Base-by-base conservation (phyloP, 345 rosid species). In the Gossypium anomalum region DNA sequence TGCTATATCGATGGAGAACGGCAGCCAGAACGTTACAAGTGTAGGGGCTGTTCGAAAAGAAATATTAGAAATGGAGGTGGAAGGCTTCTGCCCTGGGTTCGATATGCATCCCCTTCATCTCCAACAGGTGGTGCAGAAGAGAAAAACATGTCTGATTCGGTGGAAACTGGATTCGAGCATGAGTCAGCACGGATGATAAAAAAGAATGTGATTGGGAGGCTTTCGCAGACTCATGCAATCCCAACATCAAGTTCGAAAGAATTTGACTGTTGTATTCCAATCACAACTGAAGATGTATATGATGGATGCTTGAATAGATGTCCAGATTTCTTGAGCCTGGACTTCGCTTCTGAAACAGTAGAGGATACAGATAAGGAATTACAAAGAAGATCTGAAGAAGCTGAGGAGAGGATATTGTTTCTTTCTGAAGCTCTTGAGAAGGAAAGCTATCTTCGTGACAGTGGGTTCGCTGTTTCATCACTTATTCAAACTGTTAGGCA, bases 1-100 rank as follows among this genome's bases (percentile, higher is more conserved):
- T 90, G 93, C 53, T 96, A 87, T 82, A 93, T 95, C 41, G 98
- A 90, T 80, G 99, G 94, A 45, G 98, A 96, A 80, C 91, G 90
- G 81, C 85, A 83, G 71, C 83, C 79, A 56, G 97, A 85, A 77
- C 86, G 79, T 45, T 84, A 81, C 76, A 83, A 82, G 82, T 80
- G 82, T 48, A 84, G 80, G 77, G 87, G 80, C 57, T 63, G 65
- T 76, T 80, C 87, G 64, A 85, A 51, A 64, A 86, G 84, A 80
- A 81, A 78, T 74, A 62, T 74, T 59, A 89, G 84, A 64, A 85
- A 81, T 71, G 75, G 72, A 67, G 69, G 77, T 66, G 81, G 88
- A 78, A 85, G 78, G 81, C 94, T 82, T 77, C 96, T 96, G 1
- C 96, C 98, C 9, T 82, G 88, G 51, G 82, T 79, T 77, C 96